Percentiles rank a stretch among this genome's conserved stretches.
Evolutionary conservation across 2,329 filamentous ascomycete genomes (phyloP).

Genomic region (Cercospora sojina): DNA sequence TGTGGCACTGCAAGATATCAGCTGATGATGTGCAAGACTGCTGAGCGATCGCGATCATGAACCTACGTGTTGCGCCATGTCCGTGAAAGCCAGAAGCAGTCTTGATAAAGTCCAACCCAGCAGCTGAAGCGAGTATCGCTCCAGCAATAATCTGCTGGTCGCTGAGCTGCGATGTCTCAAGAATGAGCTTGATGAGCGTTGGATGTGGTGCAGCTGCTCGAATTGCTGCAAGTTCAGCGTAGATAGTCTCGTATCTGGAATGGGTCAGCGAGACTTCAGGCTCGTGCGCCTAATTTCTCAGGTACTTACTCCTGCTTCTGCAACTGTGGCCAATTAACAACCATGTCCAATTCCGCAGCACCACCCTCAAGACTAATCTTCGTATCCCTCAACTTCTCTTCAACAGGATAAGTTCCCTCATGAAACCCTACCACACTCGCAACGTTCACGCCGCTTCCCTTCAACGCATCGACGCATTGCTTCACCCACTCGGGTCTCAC

Average conservation of each 20-base stretch:
- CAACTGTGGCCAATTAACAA: conserved; percentile 56
- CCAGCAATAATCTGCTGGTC: conserved; percentile 54
- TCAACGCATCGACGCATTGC: conserved; percentile 51
- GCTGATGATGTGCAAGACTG: not conserved
- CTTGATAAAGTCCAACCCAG: conserved; percentile 60
- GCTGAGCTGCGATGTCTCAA: conserved; percentile 57
- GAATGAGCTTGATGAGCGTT: conserved; percentile 55
- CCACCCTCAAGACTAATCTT: conserved; percentile 51
- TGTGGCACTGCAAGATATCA: conserved; percentile 43
- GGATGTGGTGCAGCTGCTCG: conserved; percentile 47
- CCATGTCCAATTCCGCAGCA: conserved; percentile 59
- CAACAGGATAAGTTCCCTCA: conserved; percentile 56
- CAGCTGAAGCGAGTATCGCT: conserved; percentile 52
- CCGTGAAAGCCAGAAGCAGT: conserved; percentile 61
- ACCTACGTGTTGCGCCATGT: conserved; percentile 44
- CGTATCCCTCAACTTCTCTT: conserved; percentile 54
- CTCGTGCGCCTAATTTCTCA: not conserved
- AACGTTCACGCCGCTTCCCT: conserved; percentile 50
- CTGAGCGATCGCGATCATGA: too few relatives aligned
- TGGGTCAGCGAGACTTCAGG: not conserved
- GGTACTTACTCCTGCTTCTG: conserved; percentile 25
- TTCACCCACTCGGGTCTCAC: conserved; percentile 56
- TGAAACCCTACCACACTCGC: conserved; percentile 62
- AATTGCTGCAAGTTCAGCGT: conserved; percentile 54
- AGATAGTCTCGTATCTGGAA: conserved; percentile 49